Base-by-base conservation (phyloP, 371 early-diverging fungal species). In the Syncephalastrum racemosum region DNA sequence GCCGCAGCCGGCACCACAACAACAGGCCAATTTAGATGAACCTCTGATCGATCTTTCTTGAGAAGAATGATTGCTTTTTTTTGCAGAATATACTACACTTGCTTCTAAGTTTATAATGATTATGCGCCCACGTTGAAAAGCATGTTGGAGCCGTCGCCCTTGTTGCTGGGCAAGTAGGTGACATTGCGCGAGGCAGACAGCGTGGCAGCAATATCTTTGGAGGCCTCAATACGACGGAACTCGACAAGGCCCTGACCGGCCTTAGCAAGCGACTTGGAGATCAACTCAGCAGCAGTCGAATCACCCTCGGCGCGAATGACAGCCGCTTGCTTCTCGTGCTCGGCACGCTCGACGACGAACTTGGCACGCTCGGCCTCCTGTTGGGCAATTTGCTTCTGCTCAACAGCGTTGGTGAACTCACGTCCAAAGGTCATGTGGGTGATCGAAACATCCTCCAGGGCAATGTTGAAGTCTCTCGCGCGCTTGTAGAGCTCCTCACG, bases 231-330 rank as follows among this genome's bases (percentile, higher is more conserved):
- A 64, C 96, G 88, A 75, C 99, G 92, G 70, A 99, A 87, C 71
- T 96, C 92, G 70, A 99, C 86, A 44, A 96, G 79, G 46, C 95
- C 80, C 53, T 72, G 87, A 42, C 99, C 99, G 46, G 92, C 91
- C 85, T 94, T 94, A 58, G 89, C 81, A 60, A 96, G 70, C 6
- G 98, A 88, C 27, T 82, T 71, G 16, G 91, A 91, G 62, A 99
- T 93, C 67, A 92, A 73, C 52, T 94, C 90, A 20, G 95, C 95
- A 52, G 95, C 95, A 56, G 84, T 76, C 46, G 98, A 91, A 75
- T 99, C 98, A 73, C 98, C 99, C 78, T 99, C 98, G 48, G 99
- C 99, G 54, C 97, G 89, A 69, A 99, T 97, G 70, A 99, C 87
- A n/a, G 93, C 86, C 18, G 99, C 98, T 67, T 86, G 85, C 80